phyloP scores from a whole-genome alignment of 768 basidiomycete species.

The Hemileccinum impolitum region DNA sequence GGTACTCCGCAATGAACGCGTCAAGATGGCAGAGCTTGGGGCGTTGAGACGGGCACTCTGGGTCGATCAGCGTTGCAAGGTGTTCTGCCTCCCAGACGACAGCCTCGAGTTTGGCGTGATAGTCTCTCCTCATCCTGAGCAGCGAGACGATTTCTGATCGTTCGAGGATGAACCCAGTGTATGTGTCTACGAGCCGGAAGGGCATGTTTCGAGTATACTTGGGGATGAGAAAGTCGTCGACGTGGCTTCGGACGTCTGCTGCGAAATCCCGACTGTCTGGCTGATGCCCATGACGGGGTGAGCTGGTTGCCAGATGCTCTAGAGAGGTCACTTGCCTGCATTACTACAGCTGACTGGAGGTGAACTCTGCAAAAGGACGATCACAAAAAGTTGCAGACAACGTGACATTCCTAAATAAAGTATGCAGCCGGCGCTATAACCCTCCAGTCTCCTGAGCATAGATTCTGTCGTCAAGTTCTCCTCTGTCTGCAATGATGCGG shows the following conservation, averaged over 20 bases:
- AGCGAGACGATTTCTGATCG: conserved; percentile 14
- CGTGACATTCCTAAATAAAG: no score
- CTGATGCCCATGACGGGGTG: neutral
- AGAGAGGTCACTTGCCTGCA: conserved; percentile 7
- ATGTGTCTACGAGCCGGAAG: conserved; percentile 24
- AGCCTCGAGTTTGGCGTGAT: conserved; percentile 1
- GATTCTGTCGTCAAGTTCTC: no score
- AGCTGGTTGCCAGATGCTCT: neutral
- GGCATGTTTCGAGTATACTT: conserved; percentile 19
- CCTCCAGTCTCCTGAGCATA: no score
- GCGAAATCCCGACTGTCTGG: conserved; percentile 5
- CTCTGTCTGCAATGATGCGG: no score
- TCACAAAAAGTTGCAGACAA: no score
- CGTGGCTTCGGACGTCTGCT: conserved; percentile 10
- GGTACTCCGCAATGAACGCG: conserved; percentile 16
- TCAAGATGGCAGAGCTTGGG: conserved; percentile 4
- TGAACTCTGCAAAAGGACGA: no score
- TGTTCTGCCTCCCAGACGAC: conserved; percentile 1
- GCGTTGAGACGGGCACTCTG: neutral
- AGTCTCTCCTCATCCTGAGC: conserved; percentile 16
- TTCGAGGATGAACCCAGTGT: conserved; percentile 23
- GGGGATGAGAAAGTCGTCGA: conserved; percentile 14
- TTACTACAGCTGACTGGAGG: neutral
- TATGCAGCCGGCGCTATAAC: no score
- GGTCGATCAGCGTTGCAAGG: neutral